phyloP scores from a whole-genome alignment of 23 red algal genomes.

The Gracilaria vermiculophylla region DNA sequence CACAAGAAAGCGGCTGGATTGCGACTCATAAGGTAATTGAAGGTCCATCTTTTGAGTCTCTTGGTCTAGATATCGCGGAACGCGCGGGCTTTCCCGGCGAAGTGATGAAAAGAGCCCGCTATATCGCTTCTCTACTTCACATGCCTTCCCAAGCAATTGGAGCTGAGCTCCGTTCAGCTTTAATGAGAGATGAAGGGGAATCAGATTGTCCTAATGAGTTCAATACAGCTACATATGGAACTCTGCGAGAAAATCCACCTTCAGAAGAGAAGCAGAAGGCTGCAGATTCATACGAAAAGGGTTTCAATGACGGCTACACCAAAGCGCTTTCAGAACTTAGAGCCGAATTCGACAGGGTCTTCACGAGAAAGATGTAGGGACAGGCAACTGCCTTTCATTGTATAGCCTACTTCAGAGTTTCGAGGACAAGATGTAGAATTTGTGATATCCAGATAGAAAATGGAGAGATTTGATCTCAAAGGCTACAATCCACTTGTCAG shows the following conservation, averaged over 20 bases:
- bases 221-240: not conserved
- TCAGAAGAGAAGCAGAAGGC: not conserved
- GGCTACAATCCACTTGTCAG: too few species aligned
- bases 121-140: constrained; percentile 31
- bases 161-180: constrained; percentile 18
- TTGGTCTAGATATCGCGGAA: constrained; percentile 44
- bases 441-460: too few species aligned
- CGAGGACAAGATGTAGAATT: too few species aligned
- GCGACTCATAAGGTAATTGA: constrained; percentile 37
- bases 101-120: constrained; percentile 35
- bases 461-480: too few species aligned
- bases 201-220: not conserved
- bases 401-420: too few species aligned
- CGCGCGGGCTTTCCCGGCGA: constrained; percentile 43
- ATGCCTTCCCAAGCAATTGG: constrained; percentile 42
- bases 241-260: not conserved
- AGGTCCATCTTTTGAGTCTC: constrained; percentile 55
- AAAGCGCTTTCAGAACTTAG: not conserved
- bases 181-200: not conserved
- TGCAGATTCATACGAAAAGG: not conserved
- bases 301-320: constrained; percentile 23
- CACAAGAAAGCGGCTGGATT: not conserved
- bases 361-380: not conserved
- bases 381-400: too few species aligned
- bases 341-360: not conserved